These are phyloP conservation scores for Penicillium brasilianum DNA, from an alignment of 2,329 filamentous ascomycete species.

Conservation along the genomic window DNA sequence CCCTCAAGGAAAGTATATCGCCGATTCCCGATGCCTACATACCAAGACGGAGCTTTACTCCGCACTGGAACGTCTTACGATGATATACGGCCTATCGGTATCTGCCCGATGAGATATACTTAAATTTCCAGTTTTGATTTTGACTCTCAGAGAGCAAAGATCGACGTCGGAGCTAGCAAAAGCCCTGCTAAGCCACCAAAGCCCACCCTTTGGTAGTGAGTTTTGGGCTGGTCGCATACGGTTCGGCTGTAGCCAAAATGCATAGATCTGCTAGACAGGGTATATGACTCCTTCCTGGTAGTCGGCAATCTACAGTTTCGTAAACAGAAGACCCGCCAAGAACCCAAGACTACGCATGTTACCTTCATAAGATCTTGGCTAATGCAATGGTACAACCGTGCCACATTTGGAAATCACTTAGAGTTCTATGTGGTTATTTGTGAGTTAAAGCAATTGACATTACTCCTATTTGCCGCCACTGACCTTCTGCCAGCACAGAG, in stretches of 20 bases:
- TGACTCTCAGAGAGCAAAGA: conserved; percentile 10
- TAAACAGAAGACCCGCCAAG: background rate
- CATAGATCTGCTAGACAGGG: background rate
- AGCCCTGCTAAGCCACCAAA: background rate
- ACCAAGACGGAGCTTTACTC: conserved; percentile 6
- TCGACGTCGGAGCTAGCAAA: conserved; percentile 4
- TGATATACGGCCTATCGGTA: background rate
- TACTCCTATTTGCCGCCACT: no score
- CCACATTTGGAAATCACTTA: conserved; percentile 10
- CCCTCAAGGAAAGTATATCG: background rate
- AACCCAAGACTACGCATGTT: background rate
- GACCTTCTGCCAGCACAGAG: no score
- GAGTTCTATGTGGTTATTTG: no score
- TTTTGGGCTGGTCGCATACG: background rate
- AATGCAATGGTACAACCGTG: conserved; percentile 12
- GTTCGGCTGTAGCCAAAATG: background rate
- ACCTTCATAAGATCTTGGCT: conserved; percentile 1
- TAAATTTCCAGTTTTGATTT: background rate
- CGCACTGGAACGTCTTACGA: background rate
- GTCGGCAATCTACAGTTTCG: background rate
- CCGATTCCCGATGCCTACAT: background rate
- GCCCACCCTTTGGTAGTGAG: background rate
- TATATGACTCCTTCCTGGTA: no score
- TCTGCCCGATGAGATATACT: background rate
- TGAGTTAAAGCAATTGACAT: no score